phyloP scores from a whole-genome alignment of 768 basidiomycete species.

The Tricholomella constricta region DNA sequence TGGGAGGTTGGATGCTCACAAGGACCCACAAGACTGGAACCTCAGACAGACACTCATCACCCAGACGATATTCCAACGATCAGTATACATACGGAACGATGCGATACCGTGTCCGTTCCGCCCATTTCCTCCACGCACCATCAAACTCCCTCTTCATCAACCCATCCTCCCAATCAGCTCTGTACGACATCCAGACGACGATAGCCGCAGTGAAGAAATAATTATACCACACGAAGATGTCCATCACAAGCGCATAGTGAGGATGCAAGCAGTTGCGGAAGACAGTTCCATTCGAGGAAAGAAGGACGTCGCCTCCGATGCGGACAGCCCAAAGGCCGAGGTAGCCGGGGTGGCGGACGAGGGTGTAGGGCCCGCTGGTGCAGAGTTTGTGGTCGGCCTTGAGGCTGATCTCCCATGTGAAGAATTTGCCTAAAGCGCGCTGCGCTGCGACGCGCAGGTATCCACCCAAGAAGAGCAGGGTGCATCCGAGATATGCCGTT shows the following conservation, averaged over 20 bases:
- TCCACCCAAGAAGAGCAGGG: not conserved
- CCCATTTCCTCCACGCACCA: conserved; percentile 1
- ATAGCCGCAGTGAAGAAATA: not conserved
- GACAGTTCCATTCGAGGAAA: not conserved
- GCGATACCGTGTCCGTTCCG: conserved; percentile 8
- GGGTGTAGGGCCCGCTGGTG: conserved; percentile 6
- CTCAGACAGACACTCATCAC: no score
- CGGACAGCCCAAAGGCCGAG: conserved; percentile 6
- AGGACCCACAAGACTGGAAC: no score
- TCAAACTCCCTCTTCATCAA: conserved; percentile 11
- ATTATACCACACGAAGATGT: not conserved
- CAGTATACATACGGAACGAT: conserved; percentile 6
- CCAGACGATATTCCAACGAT: no score
- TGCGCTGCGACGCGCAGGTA: conserved; percentile 1
- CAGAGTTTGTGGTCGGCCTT: conserved; percentile 9
- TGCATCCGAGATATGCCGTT: not conserved
- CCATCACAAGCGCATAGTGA: not conserved
- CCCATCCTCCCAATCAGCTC: conserved; percentile 9
- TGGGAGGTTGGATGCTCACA: no score
- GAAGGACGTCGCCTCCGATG: conserved; percentile 1
- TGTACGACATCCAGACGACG: conserved; percentile 8
- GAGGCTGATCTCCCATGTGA: conserved; percentile 12
- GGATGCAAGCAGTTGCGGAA: conserved; percentile 1
- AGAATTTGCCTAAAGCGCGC: conserved; percentile 7
- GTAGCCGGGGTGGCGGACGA: conserved; percentile 9